phyloP scores from a whole-genome alignment of 2,329 filamentous ascomycete species.

The Colletotrichum tamarilloi region DNA sequence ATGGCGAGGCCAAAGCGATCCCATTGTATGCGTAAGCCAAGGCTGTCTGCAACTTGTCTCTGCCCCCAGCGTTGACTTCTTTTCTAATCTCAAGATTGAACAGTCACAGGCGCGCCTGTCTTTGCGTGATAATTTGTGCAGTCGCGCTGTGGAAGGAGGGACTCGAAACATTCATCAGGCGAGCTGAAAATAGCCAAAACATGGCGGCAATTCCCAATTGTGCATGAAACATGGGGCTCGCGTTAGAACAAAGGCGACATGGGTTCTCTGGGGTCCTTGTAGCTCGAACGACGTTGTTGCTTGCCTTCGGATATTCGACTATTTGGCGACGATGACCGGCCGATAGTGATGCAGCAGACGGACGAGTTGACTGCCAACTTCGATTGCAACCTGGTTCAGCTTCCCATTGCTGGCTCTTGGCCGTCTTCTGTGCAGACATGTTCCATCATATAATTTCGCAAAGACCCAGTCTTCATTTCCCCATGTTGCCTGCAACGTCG shows the following conservation, averaged over 20 bases:
- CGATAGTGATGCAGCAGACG: neutral
- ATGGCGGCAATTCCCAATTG: neutral
- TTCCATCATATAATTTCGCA: conserved; percentile 6
- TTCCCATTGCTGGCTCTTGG: neutral
- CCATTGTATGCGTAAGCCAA: neutral
- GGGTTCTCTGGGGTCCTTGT: conserved; percentile 16
- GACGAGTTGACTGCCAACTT: neutral
- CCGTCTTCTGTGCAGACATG: neutral
- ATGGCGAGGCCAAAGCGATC: neutral
- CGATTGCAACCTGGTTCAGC: neutral
- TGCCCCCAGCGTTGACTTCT: no score
- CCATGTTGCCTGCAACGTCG: neutral
- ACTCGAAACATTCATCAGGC: neutral
- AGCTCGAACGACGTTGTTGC: conserved; percentile 17
- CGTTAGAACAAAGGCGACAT: conserved; percentile 16
- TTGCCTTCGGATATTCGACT: conserved; percentile 29
- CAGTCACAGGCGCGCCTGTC: neutral
- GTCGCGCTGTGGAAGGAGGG: neutral
- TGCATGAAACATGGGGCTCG: conserved; percentile 26
- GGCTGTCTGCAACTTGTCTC: neutral
- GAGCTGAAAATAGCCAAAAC: conserved; percentile 24
- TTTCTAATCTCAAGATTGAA: no score
- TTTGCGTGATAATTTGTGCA: neutral
- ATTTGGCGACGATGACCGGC: conserved; percentile 7
- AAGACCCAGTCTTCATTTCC: conserved; percentile 20